Conservation (phyloP, 257 asterid species). For the Capsicum pubescens region DNA sequence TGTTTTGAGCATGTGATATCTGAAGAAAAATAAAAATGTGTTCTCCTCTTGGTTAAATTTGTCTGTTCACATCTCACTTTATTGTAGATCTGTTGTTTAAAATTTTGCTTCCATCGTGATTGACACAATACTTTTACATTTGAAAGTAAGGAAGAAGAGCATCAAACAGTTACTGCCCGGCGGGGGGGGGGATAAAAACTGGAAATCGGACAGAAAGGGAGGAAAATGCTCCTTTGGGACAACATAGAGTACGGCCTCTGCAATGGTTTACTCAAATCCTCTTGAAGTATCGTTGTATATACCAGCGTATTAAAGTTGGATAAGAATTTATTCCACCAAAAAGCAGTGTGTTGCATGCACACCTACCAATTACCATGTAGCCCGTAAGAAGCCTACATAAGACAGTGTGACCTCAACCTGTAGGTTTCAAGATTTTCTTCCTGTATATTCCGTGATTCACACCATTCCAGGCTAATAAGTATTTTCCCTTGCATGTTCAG, state of each 20-base stretch:
- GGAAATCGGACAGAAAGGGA: not conserved
- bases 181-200: not conserved
- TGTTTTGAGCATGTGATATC: too few species aligned
- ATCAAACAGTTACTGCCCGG: not conserved
- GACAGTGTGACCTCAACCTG: not conserved
- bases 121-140: not conserved
- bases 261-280: slow-evolving; percentile 14
- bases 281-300: not conserved
- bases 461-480: not conserved
- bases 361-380: not conserved
- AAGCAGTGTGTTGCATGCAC: not conserved
- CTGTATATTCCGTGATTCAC: not conserved
- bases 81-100: not conserved
- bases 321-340: not conserved
- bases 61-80: not conserved
- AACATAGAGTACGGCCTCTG: not conserved
- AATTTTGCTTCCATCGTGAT: not conserved
- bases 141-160: not conserved
- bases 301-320: not conserved
- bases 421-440: not conserved
- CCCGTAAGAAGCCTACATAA: slow-evolving; percentile 8
- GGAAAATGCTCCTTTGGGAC: not conserved
- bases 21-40: too few species aligned
- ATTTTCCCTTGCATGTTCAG: not conserved
- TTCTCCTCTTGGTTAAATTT: too few species aligned